Evolutionary conservation across 371 early-diverging fungal genomes (phyloP).

Genomic region (Lichtheimia hyalospora): DNA sequence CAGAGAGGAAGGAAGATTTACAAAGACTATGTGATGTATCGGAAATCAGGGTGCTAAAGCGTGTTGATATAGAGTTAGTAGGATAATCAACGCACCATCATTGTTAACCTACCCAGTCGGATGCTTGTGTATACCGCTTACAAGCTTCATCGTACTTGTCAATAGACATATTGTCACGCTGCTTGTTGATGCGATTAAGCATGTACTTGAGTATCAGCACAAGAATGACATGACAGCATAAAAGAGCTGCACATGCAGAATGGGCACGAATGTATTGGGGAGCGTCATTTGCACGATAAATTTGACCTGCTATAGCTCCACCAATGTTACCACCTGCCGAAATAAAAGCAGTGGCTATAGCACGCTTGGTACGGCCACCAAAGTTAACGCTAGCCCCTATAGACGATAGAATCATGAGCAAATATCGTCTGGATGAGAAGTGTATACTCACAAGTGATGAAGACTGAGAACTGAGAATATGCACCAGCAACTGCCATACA

Average conservation of each 20-base stretch:
- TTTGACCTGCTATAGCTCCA: conserved; percentile 49
- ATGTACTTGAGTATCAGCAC: conserved; percentile 42
- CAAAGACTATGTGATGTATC: conserved; percentile 46
- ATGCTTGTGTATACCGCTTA: conserved; percentile 37
- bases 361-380: conserved; percentile 66
- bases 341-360: conserved; percentile 58
- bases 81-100: neutral
- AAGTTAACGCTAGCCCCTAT: conserved; percentile 62
- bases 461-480: conserved; percentile 54
- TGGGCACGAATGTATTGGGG: conserved; percentile 56
- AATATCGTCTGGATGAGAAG: too few species aligned
- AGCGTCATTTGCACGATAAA: conserved; percentile 60
- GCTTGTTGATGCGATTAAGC: conserved; percentile 47
- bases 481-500: conserved; percentile 53
- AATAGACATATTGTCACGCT: conserved; percentile 49
- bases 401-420: conserved; percentile 28
- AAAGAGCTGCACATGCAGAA: conserved; percentile 35
- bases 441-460: conserved; percentile 11
- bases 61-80: neutral
- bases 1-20: too few species aligned
- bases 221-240: conserved; percentile 37
- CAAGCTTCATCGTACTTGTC: conserved; percentile 48
- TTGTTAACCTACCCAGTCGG: conserved; percentile 36
- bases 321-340: conserved; percentile 50
- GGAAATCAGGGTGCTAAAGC: conserved; percentile 52